These are phyloP conservation scores for Vigna trinervia DNA, from an alignment of 306 rosid species.

Conservation along the genomic window DNA sequence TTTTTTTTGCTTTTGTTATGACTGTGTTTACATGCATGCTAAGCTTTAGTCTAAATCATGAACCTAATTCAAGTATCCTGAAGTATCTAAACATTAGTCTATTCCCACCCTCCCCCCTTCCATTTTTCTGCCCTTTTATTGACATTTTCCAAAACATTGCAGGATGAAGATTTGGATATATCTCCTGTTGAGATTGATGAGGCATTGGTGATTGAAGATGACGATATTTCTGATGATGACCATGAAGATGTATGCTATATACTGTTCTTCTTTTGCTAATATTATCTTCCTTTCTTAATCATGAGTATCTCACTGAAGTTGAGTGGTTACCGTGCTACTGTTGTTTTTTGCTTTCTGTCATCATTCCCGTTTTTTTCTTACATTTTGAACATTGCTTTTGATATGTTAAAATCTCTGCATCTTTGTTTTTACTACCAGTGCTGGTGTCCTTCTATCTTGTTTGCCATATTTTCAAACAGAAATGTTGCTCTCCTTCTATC, in stretches of 20 bases:
- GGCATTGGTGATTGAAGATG: slow-evolving; percentile 94
- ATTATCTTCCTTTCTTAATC: background rate
- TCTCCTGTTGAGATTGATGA: slow-evolving; percentile 95
- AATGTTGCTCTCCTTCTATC: background rate
- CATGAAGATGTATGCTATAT: slow-evolving; percentile 83
- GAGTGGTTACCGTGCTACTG: background rate
- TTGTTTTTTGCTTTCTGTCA: slow-evolving; percentile 1
- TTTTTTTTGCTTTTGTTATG: background rate
- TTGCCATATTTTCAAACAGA: slow-evolving; percentile 7
- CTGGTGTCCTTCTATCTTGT: background rate
- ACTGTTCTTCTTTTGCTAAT: slow-evolving; percentile 7
- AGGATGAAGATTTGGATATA: slow-evolving; percentile 94
- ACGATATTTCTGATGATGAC: slow-evolving; percentile 96
- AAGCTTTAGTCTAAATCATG: background rate
- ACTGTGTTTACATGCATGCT: slow-evolving; percentile 1
- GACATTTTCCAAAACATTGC: slow-evolving; percentile 24
- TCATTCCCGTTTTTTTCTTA: background rate
- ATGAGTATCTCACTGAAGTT: background rate
- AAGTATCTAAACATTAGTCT: background rate
- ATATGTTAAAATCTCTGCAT: slow-evolving; percentile 1
- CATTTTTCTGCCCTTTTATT: background rate
- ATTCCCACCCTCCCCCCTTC: background rate
- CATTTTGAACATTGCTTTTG: slow-evolving; percentile 28
- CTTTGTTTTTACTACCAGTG: background rate
- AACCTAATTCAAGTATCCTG: slow-evolving; percentile 15